Conservation (phyloP, 1,139 yeast genomes). For the Yamadazyma aaseri region DNA sequence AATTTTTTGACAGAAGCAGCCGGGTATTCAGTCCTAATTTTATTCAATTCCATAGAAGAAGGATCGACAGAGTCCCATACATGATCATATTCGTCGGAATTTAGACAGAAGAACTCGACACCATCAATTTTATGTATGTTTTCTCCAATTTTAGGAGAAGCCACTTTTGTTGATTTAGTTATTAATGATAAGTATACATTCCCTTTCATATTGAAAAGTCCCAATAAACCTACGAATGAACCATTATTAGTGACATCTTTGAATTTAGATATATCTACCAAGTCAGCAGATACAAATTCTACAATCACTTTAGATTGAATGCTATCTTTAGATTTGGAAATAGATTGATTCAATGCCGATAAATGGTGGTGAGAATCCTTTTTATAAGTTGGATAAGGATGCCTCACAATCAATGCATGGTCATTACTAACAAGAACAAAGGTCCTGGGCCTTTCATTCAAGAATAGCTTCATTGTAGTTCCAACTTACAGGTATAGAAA, state of each 20-base stretch:
- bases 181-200: slow-evolving; percentile 58
- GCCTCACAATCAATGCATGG: slow-evolving; percentile 51
- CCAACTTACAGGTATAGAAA: no score
- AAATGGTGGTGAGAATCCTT: slow-evolving; percentile 19
- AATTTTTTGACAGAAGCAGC: slow-evolving; percentile 58
- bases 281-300: slow-evolving; percentile 43
- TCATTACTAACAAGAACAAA: slow-evolving; percentile 50
- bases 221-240: slow-evolving; percentile 56
- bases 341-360: slow-evolving; percentile 4
- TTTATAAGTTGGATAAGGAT: slow-evolving; percentile 38
- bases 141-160: slow-evolving; percentile 57
- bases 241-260: slow-evolving; percentile 40
- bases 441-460: slow-evolving; percentile 54
- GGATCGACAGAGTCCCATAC: slow-evolving; percentile 10
- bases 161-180: slow-evolving; percentile 55
- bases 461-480: slow-evolving; percentile 44
- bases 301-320: slow-evolving; percentile 41
- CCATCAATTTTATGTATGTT: slow-evolving; percentile 51
- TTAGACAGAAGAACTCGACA: slow-evolving; percentile 64
- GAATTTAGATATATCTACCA: slow-evolving; percentile 38
- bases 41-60: slow-evolving; percentile 8
- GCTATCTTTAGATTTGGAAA: slow-evolving; percentile 3
- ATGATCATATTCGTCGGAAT: slow-evolving; percentile 53
- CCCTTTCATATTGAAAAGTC: slow-evolving; percentile 55
- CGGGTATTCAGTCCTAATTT: slow-evolving; percentile 43